These are phyloP conservation scores for Fusarium foetens DNA, from an alignment of 2,329 filamentous ascomycete genomes.

Conservation along the genomic window DNA sequence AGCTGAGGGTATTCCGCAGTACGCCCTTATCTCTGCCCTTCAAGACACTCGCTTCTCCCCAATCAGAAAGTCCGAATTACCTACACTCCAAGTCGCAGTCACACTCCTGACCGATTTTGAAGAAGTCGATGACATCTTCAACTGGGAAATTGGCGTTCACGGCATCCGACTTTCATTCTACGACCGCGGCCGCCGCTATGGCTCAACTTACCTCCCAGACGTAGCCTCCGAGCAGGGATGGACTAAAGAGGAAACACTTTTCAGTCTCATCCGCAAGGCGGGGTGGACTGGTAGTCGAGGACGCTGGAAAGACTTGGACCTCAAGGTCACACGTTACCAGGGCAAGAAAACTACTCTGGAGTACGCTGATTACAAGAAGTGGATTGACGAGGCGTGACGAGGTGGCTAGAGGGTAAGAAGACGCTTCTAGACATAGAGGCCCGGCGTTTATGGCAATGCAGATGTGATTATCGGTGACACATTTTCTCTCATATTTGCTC, in stretches of 20 bases:
- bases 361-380: slow-evolving; percentile 81
- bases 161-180: slow-evolving; percentile 88
- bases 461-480: slow-evolving; percentile 12
- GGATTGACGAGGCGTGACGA: slow-evolving; percentile 70
- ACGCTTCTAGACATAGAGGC: slow-evolving; percentile 42
- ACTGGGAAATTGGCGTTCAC: slow-evolving; percentile 89
- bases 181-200: slow-evolving; percentile 77
- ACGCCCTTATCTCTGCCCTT: slow-evolving; percentile 82
- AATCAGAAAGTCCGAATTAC: slow-evolving; percentile 64
- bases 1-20: slow-evolving; percentile 76
- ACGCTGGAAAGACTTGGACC: slow-evolving; percentile 80
- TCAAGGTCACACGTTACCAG: slow-evolving; percentile 86
- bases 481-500: slow-evolving; percentile 21
- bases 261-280: slow-evolving; percentile 92
- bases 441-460: slow-evolving; percentile 38
- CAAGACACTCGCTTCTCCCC: slow-evolving; percentile 71
- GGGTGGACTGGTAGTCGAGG: slow-evolving; percentile 87
- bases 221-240: slow-evolving; percentile 93
- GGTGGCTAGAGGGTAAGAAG: slow-evolving; percentile 37
- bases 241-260: slow-evolving; percentile 90
- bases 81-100: slow-evolving; percentile 71
- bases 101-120: slow-evolving; percentile 91
- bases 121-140: slow-evolving; percentile 74
- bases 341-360: slow-evolving; percentile 78
- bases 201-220: slow-evolving; percentile 91